These are phyloP conservation scores for Hippophae tibetana DNA, from an alignment of 306 rosid genomes.

Conservation along the genomic window DNA sequence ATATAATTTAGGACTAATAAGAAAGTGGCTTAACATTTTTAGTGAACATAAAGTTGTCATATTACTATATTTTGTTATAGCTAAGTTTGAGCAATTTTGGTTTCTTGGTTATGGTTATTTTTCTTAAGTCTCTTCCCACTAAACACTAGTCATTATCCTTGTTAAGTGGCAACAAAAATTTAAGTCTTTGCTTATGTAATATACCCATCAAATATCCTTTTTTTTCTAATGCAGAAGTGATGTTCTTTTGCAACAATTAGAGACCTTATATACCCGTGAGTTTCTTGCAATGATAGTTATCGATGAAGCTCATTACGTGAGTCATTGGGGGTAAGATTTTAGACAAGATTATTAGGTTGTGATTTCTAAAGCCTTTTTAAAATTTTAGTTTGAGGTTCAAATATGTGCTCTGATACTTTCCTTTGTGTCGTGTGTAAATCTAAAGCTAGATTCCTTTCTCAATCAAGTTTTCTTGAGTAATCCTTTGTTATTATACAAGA, in stretches of 20 bases:
- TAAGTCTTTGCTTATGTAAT: too few relatives aligned
- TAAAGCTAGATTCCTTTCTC: too few relatives aligned
- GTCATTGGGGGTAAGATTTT: constrained; percentile 99
- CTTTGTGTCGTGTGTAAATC: too few relatives aligned
- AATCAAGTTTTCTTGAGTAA: constrained; percentile 13
- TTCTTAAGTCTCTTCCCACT: background rate
- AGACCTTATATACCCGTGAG: constrained; percentile 68
- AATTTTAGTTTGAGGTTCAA: constrained; percentile 2
- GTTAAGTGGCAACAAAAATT: background rate
- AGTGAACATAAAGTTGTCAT: background rate
- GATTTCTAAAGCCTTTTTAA: too few relatives aligned
- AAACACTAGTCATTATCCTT: background rate
- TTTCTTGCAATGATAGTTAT: constrained; percentile 86
- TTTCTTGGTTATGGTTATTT: too few relatives aligned
- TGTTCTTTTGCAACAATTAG: constrained; percentile 67
- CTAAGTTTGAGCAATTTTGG: background rate
- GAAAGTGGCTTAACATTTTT: background rate
- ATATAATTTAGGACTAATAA: too few relatives aligned
- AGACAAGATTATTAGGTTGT: constrained; percentile 96
- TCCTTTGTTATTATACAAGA: too few relatives aligned
- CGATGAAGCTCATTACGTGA: constrained; percentile 98
- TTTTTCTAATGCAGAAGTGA: constrained; percentile 63
- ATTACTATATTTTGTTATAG: background rate
- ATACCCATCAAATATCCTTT: constrained; percentile 10
- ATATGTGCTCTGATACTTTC: too few relatives aligned